Base-by-base conservation (phyloP, 768 basidiomycete species). In the Sutorius australiensis region DNA sequence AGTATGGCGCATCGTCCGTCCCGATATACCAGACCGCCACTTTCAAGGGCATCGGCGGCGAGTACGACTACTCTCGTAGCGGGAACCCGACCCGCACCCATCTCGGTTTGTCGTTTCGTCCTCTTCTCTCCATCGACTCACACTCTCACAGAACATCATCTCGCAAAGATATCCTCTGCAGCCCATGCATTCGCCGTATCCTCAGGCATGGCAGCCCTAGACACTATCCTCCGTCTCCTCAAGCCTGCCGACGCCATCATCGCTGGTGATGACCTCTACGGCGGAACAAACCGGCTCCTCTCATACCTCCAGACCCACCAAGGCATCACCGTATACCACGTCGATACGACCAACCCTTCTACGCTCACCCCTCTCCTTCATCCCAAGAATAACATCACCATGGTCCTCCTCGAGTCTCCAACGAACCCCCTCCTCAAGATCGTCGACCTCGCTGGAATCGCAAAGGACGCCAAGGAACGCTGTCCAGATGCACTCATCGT, bases 21-120 rank as follows among this genome's bases (percentile, higher is more conserved):
- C 97, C 97, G 19, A 98, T 99, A 72, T 99, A 98, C 73, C 97
- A 98, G 74, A 89, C 93, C 1, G 84, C 97, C 8, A 99, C 97
- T 0, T 98, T 99, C 83, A 98, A 98, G 74, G 97, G 95, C 42
- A 75, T 95, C 39, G 80, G 78, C 16, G 90, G 88, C 47, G 81
- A 86, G 62, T 99, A 94, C 66, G 95, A 98, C 72, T 99, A 98
- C 72, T 80, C 89, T 12, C 79, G 97, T 55, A 93, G 91, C 64
- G 97, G 97, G 30, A 99, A 99, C 70, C 97, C 97, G 3, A 99
- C 97, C 8, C 78, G 97, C 67, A 93, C 84, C 46, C 93, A 97
- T 71, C 82, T 99, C 53, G 91, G 95, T 97, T 58, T 54, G 81
- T 69, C 38, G 36, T 32, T 17, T n/a, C 19, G 5, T 28, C 31